Evolutionary conservation across 768 basidiomycete genomes (phyloP).

Genomic region (Hortiboletus campestris): DNA sequence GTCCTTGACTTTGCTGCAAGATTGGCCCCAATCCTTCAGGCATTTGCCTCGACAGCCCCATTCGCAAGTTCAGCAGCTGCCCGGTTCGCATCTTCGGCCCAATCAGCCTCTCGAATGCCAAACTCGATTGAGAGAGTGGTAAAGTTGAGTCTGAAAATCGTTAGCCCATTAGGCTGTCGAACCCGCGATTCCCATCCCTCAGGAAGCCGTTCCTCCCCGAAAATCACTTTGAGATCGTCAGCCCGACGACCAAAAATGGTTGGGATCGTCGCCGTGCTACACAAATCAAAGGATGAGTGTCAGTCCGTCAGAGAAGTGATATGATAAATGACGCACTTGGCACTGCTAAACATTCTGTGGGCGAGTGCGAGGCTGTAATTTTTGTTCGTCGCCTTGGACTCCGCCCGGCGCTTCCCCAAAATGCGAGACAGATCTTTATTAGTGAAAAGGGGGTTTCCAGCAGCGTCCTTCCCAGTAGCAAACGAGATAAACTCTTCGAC

Average conservation of each 20-base stretch:
- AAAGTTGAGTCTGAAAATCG: conserved; percentile 52
- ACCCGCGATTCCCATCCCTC: conserved; percentile 68
- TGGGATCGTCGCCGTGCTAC: conserved; percentile 60
- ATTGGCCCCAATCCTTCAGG: background rate
- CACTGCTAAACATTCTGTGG: conserved; percentile 64
- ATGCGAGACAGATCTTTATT: conserved; percentile 56
- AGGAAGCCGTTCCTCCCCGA: conserved; percentile 66
- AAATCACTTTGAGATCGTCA: conserved; percentile 48
- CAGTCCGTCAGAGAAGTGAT: background rate
- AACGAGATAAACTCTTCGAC: conserved; percentile 55
- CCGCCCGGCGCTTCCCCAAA: conserved; percentile 57
- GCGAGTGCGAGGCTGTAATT: conserved; percentile 46
- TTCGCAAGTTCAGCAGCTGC: background rate
- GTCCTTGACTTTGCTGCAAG: too few species aligned
- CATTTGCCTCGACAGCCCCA: background rate
- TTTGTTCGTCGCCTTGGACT: conserved; percentile 51
- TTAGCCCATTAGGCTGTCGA: conserved; percentile 53
- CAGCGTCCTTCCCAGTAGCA: conserved; percentile 56
- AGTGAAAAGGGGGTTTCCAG: conserved; percentile 51
- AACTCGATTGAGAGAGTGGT: background rate
- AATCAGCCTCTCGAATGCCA: conserved; percentile 16
- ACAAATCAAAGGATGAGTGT: background rate
- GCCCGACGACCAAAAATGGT: conserved; percentile 64
- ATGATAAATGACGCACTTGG: conserved; percentile 49
- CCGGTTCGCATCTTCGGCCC: background rate